Evolutionary conservation across 495 filamentous ascomycete species (phyloP), one percentile per base, ranked within the genome.

Genomic region (Rusavskia elegans): DNA sequence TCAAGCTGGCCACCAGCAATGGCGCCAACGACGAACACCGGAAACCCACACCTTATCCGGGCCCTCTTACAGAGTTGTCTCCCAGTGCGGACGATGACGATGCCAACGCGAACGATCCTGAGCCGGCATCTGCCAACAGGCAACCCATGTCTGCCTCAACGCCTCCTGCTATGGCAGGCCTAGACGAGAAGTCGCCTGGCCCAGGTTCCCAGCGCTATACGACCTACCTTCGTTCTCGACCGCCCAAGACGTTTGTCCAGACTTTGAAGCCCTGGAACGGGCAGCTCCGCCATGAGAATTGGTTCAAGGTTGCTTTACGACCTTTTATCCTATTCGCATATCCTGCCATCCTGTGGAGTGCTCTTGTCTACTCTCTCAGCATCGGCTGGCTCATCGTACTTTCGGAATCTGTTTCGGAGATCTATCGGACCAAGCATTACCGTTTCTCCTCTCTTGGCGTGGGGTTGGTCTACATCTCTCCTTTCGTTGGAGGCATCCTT

Each of bases 381-480:
- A 77, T 96, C n/a, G 89, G 90, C 17, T 96, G 90, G 92, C 71
- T 98, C 42, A 95, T 98, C 54, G 85, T 96, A 29, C 77, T 96
- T 13, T 96, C 92, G 1, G 89, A 96, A 65, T 83, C 83, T 0
- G 79, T 95, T 1, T 78, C 85, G 0, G 70, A 77, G 42, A 85
- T 93, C 55, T 96, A 83, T 66, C 78, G 84, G 50, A 71, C 77
- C 49, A 68, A 73, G 0, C 66, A 70, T 7, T 95, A 96, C 66
- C 71, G 86, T 48, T 95, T 98, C 65, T 81, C 74, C 37, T 71
- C 87, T 3, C 69, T 95, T 1, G 79, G 82, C 48, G 84, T 85
- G 0, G 92, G 92, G 9, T 72, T 98, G 8, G 76, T 96, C 6
- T 96, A 98, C 66, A 74, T 98, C 52, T 85, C 83, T 0, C 89